Base-by-base conservation (phyloP, 345 rosid genomes). In the Ceriops zippeliana region DNA sequence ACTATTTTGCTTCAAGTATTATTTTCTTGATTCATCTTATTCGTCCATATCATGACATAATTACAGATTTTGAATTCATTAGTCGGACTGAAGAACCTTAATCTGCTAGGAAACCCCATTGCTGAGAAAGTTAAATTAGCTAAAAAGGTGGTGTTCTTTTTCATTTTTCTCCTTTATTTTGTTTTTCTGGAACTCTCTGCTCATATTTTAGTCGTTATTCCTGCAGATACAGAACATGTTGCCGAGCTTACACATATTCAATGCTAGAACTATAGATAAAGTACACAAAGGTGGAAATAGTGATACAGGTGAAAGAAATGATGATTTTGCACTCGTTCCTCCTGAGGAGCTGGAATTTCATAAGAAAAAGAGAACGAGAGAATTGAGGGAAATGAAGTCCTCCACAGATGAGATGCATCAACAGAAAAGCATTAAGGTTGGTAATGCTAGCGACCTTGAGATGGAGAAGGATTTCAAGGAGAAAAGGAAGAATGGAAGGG, bases 21-120 rank as follows among this genome's bases (percentile, higher is more conserved):
- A n/a, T 58, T 1, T 61, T n/a, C 28, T 31, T 46, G 27, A 37
- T 30, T 52, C 19, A 78, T 61, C 42, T 2, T 67, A 21, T 16
- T 57, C 27, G 30, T 32, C 61, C 38, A 4, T n/a, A 56, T 52
- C 73, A 47, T 63, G 37, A 57, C 42, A 19, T 22, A 69, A 70
- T 71, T 70, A 64, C 81, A 93, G 97, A 89, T 85, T 51, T 79
- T 91, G 77, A 85, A 79, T 30, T 83, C 84, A 58, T 65, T 89
- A 15, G 80, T 83, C 60, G 78, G 83, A 72, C 78, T 91, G 70
- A 79, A 80, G 66, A 91, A 87, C 80, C 87, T 93, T 76, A 93
- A 89, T 77, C 72, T 93, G 68, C 88, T 73, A 69, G 96, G 98
- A 67, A 93, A 93, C 79, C 96, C 91, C 1, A 63, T 93, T 72